These are phyloP conservation scores for Tylopilus vinaceipallidus DNA, from an alignment of 768 basidiomycete species.

Conservation along the genomic window DNA sequence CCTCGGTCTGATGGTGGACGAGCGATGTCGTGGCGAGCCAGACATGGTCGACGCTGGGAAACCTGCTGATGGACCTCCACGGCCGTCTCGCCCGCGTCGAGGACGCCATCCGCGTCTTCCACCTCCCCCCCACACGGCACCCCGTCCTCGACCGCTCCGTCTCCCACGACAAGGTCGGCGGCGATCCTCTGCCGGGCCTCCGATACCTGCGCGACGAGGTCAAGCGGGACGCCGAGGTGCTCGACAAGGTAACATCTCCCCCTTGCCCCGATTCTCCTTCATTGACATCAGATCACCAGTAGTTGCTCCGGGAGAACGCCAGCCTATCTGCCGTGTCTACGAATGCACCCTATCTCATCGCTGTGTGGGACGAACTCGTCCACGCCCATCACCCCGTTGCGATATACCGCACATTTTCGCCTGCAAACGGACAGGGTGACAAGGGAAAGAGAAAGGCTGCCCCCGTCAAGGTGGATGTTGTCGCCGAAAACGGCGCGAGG, in stretches of 20 bases:
- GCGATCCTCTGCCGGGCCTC: constrained; percentile 37
- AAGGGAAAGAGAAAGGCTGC: neutral
- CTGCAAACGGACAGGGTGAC: neutral
- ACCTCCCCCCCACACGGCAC: constrained; percentile 14
- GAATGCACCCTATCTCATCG: constrained; percentile 77
- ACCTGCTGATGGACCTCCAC: neutral
- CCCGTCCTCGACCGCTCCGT: constrained; percentile 42
- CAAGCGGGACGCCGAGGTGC: constrained; percentile 42
- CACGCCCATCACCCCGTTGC: constrained; percentile 57
- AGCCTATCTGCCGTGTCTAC: constrained; percentile 49
- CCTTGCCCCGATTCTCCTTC: neutral
- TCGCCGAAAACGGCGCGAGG: constrained; percentile 66
- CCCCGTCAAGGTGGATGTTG: constrained; percentile 73
- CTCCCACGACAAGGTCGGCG: constrained; percentile 11
- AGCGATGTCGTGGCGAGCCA: constrained; percentile 19
- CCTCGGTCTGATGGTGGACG: constrained; percentile 15
- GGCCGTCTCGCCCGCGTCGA: neutral
- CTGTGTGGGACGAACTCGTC: constrained; percentile 79
- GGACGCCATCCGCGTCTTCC: constrained; percentile 21
- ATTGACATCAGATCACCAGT: constrained; percentile 39
- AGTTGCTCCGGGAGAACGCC: constrained; percentile 51
- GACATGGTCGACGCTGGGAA: constrained; percentile 1
- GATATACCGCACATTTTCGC: constrained; percentile 54
- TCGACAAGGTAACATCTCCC: constrained; percentile 24
- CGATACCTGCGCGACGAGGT: constrained; percentile 41